Conservation (phyloP, 345 rosid genomes). For the Brassica napus region DNA sequence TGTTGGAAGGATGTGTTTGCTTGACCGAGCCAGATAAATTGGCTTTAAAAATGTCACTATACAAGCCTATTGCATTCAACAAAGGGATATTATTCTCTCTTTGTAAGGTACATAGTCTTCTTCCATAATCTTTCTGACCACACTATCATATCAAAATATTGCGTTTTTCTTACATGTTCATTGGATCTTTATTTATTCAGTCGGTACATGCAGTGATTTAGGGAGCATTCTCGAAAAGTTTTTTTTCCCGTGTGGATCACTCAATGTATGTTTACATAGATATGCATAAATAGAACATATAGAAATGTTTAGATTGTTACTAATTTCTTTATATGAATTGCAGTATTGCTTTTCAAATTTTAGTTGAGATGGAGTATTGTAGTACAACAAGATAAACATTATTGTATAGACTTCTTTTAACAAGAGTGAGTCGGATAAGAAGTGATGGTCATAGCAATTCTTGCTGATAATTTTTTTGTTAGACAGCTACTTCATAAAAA, state of each 20-base stretch:
- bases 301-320: background rate
- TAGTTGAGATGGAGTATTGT: slow-evolving; percentile 90
- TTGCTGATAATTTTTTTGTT: background rate
- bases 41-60: slow-evolving; percentile 72
- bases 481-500: slow-evolving; percentile 87
- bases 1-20: slow-evolving; percentile 86
- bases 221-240: slow-evolving; percentile 84
- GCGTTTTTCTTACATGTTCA: too few relatives aligned
- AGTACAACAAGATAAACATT: slow-evolving; percentile 79
- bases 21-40: slow-evolving; percentile 92
- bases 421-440: background rate
- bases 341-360: slow-evolving; percentile 77
- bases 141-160: too few relatives aligned
- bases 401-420: background rate
- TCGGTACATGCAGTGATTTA: slow-evolving; percentile 91
- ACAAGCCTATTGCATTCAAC: slow-evolving; percentile 91
- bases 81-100: slow-evolving; percentile 87
- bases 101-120: slow-evolving; percentile 60
- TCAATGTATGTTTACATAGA: slow-evolving; percentile 56
- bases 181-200: slow-evolving; percentile 44
- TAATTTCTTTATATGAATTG: slow-evolving; percentile 35
- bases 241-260: slow-evolving; percentile 74
- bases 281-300: too few relatives aligned
- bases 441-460: background rate
- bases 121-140: background rate